Evolutionary conservation across 345 rosid species (phyloP), one percentile per base, ranked within the genome.

Genomic region (Zanthoxylum bungeanum): DNA sequence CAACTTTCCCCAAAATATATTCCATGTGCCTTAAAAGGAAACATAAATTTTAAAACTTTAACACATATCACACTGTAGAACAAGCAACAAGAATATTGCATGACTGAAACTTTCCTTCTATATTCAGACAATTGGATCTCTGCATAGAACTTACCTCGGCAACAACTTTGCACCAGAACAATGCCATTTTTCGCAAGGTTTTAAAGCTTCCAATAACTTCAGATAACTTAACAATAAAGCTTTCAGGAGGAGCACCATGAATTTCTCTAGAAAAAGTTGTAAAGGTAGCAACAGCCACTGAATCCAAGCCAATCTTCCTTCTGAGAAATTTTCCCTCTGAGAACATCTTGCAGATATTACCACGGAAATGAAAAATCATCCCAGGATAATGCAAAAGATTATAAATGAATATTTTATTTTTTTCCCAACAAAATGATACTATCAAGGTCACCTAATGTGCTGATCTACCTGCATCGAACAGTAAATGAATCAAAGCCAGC

Each of bases 171-270:
- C 82, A 77, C 99, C 99, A 95, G 77, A 95, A 80, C 70, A 89
- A 76, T 58, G 90, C 91, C 99, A 92, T 91, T 80, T 81, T 83
- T 74, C 78, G 82, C 73, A 90, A 75, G 56, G 90, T 84, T 84
- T 82, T 89, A 81, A 92, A 88, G 77, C 88, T 89, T 75, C 99
- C 99, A 77, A 92, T 85, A 67, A 95, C 92, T 85, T 92, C 99
- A 77, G 99, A 86, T 73, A 95, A 71, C 84, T 92, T 90, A 66
- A 86, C 92, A 74, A 95, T 64, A 76, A 95, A 82, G 77, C 93
- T 84, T 67, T 75, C 82, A 66, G 88, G 84, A 65, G 99, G 99
- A 78, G 93, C 89, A 68, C 90, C 97, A 76, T 88, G 97, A 76
- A 92, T 87, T 73, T 92, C 98, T 82, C 80, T 88, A 17, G 91